phyloP scores from a whole-genome alignment of 1,139 yeast species.

The Spathaspora sp. region DNA sequence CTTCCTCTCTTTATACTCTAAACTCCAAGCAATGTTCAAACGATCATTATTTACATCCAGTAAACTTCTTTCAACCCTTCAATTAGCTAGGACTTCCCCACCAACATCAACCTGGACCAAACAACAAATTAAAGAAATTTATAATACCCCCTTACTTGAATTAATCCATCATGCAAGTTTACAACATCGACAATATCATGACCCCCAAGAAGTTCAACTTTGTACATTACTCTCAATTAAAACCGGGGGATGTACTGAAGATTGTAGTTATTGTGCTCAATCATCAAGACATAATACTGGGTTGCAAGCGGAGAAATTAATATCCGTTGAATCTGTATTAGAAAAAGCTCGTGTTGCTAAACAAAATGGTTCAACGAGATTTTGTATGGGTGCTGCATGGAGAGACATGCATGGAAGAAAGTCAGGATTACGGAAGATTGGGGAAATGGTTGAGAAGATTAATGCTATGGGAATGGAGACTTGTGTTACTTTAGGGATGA shows the following conservation, averaged over 20 bases:
- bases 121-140: conserved; percentile 57
- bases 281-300: conserved; percentile 70
- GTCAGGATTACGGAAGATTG: conserved; percentile 60
- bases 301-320: conserved; percentile 63
- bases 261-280: conserved; percentile 80
- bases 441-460: conserved; percentile 64
- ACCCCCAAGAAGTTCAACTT: conserved; percentile 69
- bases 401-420: conserved; percentile 81
- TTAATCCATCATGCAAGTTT: conserved; percentile 60
- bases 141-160: conserved; percentile 65
- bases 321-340: conserved; percentile 60
- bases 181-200: conserved; percentile 66
- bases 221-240: conserved; percentile 76
- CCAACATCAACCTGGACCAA: conserved; percentile 61
- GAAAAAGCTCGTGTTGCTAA: conserved; percentile 66
- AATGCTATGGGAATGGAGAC: conserved; percentile 72
- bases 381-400: conserved; percentile 91
- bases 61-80: conserved; percentile 6
- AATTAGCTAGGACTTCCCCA: conserved; percentile 12
- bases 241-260: conserved; percentile 81
- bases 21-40: background rate
- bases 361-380: conserved; percentile 70
- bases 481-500: conserved; percentile 82
- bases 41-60: conserved; percentile 1
- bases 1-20: background rate